These are phyloP conservation scores for Stemphylium vesicarium DNA, from an alignment of 2,329 filamentous ascomycete genomes.

Conservation along the genomic window DNA sequence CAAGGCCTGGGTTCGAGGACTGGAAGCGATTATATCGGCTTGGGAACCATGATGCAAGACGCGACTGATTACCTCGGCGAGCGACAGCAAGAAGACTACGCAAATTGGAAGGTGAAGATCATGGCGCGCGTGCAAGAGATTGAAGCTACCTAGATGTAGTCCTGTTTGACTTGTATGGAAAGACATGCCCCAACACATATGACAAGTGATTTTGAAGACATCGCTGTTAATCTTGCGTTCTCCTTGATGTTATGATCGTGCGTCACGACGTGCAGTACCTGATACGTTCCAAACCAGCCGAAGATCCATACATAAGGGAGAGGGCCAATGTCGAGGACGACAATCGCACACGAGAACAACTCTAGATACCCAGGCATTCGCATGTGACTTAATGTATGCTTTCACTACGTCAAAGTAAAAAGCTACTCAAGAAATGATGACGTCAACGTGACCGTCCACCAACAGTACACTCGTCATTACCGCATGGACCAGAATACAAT, in stretches of 20 bases:
- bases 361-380: too few species aligned
- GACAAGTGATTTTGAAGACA: too few species aligned
- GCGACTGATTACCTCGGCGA: slow-evolving; percentile 74
- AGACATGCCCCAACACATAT: too few species aligned
- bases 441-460: not conserved
- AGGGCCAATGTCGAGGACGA: too few species aligned
- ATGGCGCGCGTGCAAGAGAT: slow-evolving; percentile 62
- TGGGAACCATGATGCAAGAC: slow-evolving; percentile 76
- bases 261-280: too few species aligned
- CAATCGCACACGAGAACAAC: too few species aligned
- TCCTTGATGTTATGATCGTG: too few species aligned
- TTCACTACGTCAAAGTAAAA: not conserved
- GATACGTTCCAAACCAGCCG: too few species aligned
- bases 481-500: not conserved
- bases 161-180: too few species aligned
- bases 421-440: not conserved
- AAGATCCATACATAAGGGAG: too few species aligned
- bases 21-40: slow-evolving; percentile 54
- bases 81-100: slow-evolving; percentile 65
- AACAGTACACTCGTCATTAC: slow-evolving; percentile 3
- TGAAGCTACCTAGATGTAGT: slow-evolving; percentile 36
- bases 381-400: too few species aligned
- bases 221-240: too few species aligned
- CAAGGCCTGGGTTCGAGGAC: slow-evolving; percentile 51
- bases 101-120: slow-evolving; percentile 68